Evolutionary conservation across 2,329 filamentous ascomycete genomes (phyloP).

Genomic region (Penicillium janthinellum): DNA sequence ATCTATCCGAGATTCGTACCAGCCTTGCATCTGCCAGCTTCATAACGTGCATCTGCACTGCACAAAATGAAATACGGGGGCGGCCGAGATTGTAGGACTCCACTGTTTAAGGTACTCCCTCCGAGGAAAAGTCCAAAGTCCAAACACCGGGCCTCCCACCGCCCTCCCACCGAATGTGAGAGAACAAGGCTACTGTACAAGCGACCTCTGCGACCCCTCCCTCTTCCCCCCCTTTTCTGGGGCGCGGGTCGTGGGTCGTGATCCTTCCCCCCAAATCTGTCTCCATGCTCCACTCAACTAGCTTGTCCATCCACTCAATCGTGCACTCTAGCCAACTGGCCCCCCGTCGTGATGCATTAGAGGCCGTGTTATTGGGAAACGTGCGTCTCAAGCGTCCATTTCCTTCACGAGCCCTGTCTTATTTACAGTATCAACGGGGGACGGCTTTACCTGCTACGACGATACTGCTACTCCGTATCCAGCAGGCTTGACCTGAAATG

Average conservation of each 20-base stretch:
- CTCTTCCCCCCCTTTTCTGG: background rate
- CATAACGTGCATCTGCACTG: background rate
- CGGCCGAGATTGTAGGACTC: background rate
- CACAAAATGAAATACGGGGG: background rate
- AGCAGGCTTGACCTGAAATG: background rate
- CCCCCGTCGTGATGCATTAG: background rate
- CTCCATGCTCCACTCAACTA: background rate
- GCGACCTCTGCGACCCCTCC: background rate
- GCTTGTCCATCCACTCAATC: background rate
- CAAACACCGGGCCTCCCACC: background rate
- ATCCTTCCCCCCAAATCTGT: background rate
- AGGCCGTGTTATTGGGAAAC: background rate
- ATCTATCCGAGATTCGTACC: background rate
- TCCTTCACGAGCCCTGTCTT: background rate
- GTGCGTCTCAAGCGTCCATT: background rate
- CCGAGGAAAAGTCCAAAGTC: background rate
- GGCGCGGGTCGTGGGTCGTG: background rate
- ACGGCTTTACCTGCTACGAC: background rate
- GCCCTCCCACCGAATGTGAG: background rate
- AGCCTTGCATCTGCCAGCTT: background rate
- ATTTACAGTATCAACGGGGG: background rate
- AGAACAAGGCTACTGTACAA: background rate
- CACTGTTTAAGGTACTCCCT: conserved; percentile 1
- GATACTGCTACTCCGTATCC: background rate
- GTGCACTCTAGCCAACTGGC: background rate